Percentiles rank a stretch among this genome's conserved stretches.
Evolutionary conservation across 148 eudicot species (phyloP).

Genomic region (Spergularia marina): DNA sequence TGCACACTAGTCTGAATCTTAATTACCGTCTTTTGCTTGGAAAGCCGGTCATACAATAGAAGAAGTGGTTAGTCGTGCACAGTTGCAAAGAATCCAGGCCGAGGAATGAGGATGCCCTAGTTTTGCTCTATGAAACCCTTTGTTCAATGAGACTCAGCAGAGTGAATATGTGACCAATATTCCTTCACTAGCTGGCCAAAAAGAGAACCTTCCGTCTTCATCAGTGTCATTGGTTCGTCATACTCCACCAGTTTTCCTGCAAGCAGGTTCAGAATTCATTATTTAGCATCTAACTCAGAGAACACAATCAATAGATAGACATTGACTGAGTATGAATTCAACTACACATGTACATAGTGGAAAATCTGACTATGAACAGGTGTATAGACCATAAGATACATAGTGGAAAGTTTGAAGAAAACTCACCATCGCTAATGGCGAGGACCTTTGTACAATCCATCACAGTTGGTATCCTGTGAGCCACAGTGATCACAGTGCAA

Average conservation of each 20-base stretch:
- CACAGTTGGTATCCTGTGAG: constrained; percentile 47
- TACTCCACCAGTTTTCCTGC: constrained; percentile 75
- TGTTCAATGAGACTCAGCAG: constrained; percentile 48
- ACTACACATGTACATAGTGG: no score
- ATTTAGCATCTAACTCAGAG: no score
- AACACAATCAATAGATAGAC: no score
- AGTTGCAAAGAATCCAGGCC: not conserved
- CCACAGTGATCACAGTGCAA: constrained; percentile 32
- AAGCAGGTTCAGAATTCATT: not conserved
- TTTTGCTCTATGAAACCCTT: not conserved
- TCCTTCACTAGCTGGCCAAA: constrained; percentile 78
- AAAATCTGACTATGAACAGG: no score
- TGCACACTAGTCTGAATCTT: no score
- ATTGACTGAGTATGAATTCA: no score
- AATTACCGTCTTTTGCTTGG: no score
- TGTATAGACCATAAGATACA: no score
- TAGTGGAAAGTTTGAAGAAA: not conserved
- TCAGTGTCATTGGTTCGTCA: constrained; percentile 76
- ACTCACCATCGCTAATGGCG: constrained; percentile 41
- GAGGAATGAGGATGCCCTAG: not conserved
- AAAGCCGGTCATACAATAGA: no score
- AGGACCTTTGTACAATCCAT: constrained; percentile 55
- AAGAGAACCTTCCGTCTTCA: constrained; percentile 67
- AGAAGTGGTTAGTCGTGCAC: no score
- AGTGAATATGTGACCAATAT: constrained; percentile 77